phyloP scores from a whole-genome alignment of 2,329 filamentous ascomycete species.

The Trichoderma sp. region DNA sequence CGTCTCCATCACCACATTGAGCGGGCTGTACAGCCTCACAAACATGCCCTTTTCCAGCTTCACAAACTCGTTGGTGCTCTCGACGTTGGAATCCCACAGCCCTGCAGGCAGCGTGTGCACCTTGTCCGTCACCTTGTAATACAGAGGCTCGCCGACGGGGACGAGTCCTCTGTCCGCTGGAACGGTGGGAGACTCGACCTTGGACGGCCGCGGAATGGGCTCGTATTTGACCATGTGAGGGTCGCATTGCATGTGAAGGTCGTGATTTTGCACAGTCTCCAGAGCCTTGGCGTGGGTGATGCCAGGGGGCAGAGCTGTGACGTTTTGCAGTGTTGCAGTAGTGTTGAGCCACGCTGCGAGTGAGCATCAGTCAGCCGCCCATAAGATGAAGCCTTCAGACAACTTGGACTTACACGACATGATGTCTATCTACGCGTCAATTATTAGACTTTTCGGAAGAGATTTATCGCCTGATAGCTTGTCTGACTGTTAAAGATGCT shows the following conservation, averaged over 20 bases:
- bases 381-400: background rate
- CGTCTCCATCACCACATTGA: constrained; percentile 57
- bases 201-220: constrained; percentile 38
- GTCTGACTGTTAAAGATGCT: background rate
- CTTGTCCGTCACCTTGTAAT: constrained; percentile 53
- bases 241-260: constrained; percentile 55
- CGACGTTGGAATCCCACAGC: constrained; percentile 57
- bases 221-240: constrained; percentile 54
- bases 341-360: constrained; percentile 47
- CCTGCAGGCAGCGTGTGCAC: constrained; percentile 57
- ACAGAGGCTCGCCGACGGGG: constrained; percentile 38
- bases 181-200: constrained; percentile 36
- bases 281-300: constrained; percentile 44
- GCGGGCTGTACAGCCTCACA: constrained; percentile 53
- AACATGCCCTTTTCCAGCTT: constrained; percentile 54
- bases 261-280: constrained; percentile 53
- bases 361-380: constrained; percentile 8
- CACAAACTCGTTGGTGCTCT: constrained; percentile 58
- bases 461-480: background rate
- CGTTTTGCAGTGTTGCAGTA: constrained; percentile 47
- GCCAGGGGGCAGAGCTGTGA: constrained; percentile 47
- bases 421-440: background rate
- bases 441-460: background rate
- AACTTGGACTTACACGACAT: constrained; percentile 32
- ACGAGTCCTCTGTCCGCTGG: constrained; percentile 36